A percentile compares a stretch with the other conserved stretches of the same genome.
These are phyloP conservation scores for Stephania yunnanensis DNA, from an alignment of 164 flowering plant genomes.

Conservation along the genomic window DNA sequence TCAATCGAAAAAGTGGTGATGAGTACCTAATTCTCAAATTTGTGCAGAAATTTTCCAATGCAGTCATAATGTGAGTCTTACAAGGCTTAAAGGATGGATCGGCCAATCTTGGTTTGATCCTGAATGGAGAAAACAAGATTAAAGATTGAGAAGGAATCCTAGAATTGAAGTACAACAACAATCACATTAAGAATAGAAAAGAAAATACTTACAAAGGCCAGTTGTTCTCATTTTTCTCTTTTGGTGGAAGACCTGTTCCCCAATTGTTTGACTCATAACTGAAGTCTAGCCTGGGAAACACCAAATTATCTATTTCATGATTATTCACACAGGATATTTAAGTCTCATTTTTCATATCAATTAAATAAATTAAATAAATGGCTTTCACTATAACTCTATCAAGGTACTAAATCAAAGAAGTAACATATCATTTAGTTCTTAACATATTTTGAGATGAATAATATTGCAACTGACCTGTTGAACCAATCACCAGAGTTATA, in stretches of 20 bases:
- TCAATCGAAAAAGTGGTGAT: constrained; percentile 81
- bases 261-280: constrained; percentile 77
- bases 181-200: background rate
- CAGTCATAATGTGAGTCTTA: constrained; percentile 61
- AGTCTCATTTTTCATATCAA: background rate
- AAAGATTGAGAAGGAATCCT: background rate
- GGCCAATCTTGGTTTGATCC: constrained; percentile 80
- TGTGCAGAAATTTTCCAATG: constrained; percentile 59
- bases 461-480: constrained; percentile 51
- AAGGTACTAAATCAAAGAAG: background rate
- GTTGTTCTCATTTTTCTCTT: constrained; percentile 65
- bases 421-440: background rate
- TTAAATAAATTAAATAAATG: background rate
- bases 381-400: background rate
- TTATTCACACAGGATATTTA: background rate
- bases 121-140: constrained; percentile 20
- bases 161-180: background rate
- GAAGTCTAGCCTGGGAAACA: constrained; percentile 67
- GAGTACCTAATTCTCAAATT: constrained; percentile 76
- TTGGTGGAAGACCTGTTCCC: constrained; percentile 97
- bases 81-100: constrained; percentile 77
- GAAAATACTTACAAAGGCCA: constrained; percentile 79
- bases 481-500: constrained; percentile 99
- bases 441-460: background rate
- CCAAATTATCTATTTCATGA: background rate